These are phyloP conservation scores for Nakazawaea ambrosiae DNA, from an alignment of 805 yeast species.

Conservation along the genomic window DNA sequence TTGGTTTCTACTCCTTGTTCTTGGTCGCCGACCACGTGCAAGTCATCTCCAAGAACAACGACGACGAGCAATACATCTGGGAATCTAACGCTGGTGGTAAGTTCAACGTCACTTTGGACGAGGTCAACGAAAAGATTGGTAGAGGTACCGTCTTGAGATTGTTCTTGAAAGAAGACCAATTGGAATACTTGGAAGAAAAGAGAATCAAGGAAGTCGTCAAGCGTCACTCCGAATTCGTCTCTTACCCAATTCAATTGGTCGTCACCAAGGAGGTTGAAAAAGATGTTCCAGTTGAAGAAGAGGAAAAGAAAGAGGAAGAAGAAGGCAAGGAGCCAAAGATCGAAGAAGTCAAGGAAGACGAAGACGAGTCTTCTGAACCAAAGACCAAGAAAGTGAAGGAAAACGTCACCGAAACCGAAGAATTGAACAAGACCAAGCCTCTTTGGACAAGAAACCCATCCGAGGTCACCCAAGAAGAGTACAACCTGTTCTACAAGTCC, in stretches of 20 bases:
- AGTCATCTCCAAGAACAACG: conserved; percentile 97
- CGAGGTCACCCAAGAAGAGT: conserved; percentile 96
- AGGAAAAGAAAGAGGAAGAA: conserved; percentile 46
- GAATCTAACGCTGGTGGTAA: conserved; percentile 99
- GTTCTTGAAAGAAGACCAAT: conserved; percentile 97
- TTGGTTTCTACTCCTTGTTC: conserved; percentile 99
- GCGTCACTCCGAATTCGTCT: conserved; percentile 98
- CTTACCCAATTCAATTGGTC: conserved; percentile 97
- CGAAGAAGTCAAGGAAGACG: conserved; percentile 70
- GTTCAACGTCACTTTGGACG: conserved; percentile 92
- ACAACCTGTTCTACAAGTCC: conserved; percentile 98
- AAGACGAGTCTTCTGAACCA: conserved; percentile 61
- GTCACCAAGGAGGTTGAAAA: conserved; percentile 98
- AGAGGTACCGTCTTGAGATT: conserved; percentile 96
- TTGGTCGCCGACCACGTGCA: conserved; percentile 98
- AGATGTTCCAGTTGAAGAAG: conserved; percentile 86
- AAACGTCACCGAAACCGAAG: conserved; percentile 92
- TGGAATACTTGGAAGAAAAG: conserved; percentile 98
- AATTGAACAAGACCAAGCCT: conserved; percentile 97
- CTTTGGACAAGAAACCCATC: conserved; percentile 99
- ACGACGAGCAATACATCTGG: conserved; percentile 99
- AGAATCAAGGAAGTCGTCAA: conserved; percentile 98
- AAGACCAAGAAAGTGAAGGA: conserved; percentile 90
- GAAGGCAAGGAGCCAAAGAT: conserved; percentile 56
- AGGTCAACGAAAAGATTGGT: conserved; percentile 72